A percentile compares a stretch with the other conserved stretches of the same genome.
Conservation (phyloP, 2,329 filamentous ascomycete species). For the Capronia coronata region DNA sequence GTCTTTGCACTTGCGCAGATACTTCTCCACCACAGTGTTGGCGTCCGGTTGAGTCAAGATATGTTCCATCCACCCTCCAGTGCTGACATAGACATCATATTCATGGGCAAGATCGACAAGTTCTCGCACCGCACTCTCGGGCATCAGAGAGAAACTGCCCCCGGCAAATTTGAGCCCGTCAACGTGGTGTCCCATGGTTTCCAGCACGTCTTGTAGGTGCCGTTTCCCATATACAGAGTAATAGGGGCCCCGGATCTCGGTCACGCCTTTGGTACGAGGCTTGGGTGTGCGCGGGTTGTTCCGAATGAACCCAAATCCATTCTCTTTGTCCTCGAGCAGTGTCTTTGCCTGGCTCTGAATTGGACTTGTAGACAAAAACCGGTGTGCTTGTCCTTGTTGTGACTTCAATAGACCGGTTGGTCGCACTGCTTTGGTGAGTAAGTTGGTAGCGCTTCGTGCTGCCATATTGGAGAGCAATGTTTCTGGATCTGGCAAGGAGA, state of each 20-base stretch:
- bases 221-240: constrained; percentile 51
- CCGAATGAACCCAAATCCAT: constrained; percentile 47
- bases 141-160: constrained; percentile 47
- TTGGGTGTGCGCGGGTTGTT: constrained; percentile 47
- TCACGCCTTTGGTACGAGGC: constrained; percentile 46
- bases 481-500: not conserved
- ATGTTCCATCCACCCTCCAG: constrained; percentile 51
- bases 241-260: constrained; percentile 52
- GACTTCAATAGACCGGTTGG: constrained; percentile 2
- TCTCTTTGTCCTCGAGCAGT: constrained; percentile 45
- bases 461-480: not conserved
- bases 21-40: constrained; percentile 44
- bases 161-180: constrained; percentile 53
- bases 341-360: constrained; percentile 28
- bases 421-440: constrained; percentile 8
- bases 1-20: constrained; percentile 48
- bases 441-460: not conserved
- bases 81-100: constrained; percentile 49
- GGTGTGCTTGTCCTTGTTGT: constrained; percentile 19
- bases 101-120: constrained; percentile 47
- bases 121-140: constrained; percentile 42
- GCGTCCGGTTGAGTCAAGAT: constrained; percentile 46
- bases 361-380: constrained; percentile 10
- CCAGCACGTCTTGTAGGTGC: constrained; percentile 48
- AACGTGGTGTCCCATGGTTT: constrained; percentile 51